These are phyloP conservation scores for Scedosporium apiospermum DNA, from an alignment of 2,329 filamentous ascomycete species.

Conservation along the genomic window DNA sequence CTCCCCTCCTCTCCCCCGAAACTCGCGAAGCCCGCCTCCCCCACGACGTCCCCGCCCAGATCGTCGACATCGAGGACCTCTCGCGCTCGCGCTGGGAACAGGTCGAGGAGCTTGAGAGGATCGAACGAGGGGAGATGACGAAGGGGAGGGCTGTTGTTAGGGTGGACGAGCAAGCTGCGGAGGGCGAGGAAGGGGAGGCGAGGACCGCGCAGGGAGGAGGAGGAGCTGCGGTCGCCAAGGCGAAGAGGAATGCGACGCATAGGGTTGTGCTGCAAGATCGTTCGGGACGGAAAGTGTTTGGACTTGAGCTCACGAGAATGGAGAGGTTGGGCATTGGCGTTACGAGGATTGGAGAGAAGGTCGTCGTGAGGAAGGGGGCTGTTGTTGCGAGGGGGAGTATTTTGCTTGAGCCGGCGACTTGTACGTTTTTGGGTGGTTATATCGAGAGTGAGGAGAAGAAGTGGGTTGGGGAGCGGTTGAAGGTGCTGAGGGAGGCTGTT, in stretches of 20 bases:
- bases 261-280: constrained; percentile 77
- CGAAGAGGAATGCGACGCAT: constrained; percentile 50
- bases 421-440: constrained; percentile 75
- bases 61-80: constrained; percentile 81
- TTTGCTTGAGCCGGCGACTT: constrained; percentile 62
- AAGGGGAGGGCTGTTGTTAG: constrained; percentile 76
- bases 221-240: constrained; percentile 17
- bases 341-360: constrained; percentile 68
- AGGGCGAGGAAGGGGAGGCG: constrained; percentile 33
- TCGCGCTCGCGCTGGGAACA: constrained; percentile 75
- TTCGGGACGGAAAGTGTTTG: constrained; percentile 58
- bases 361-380: constrained; percentile 57
- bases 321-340: constrained; percentile 56
- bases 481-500: constrained; percentile 54
- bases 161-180: constrained; percentile 35
- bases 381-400: constrained; percentile 66
- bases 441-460: constrained; percentile 69
- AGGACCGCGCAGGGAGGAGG: constrained; percentile 1
- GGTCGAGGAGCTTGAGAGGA: constrained; percentile 68
- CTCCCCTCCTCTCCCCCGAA: constrained; percentile 37
- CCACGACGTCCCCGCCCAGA: constrained; percentile 63
- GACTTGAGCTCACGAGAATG: constrained; percentile 60
- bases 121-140: constrained; percentile 62
- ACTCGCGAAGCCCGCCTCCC: constrained; percentile 46
- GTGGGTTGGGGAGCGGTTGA: constrained; percentile 67